Conservation (phyloP, 805 yeast genomes). For the Cyberlindnera sargentensis region DNA sequence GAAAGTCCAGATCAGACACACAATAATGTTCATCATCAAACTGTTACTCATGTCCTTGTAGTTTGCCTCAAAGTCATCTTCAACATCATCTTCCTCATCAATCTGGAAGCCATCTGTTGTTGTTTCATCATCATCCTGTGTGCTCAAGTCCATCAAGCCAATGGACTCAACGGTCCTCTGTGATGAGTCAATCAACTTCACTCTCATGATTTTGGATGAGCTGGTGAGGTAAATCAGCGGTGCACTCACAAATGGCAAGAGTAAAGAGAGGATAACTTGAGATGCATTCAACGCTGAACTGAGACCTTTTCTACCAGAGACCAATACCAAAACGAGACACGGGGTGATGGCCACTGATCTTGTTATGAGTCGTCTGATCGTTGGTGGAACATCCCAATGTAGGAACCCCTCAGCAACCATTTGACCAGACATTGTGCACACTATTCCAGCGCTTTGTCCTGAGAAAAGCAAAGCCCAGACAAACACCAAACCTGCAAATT, state of each 20-base stretch:
- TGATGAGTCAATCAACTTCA: constrained; percentile 25
- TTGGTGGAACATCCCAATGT: constrained; percentile 75
- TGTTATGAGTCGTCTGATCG: constrained; percentile 71
- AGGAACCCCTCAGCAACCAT: constrained; percentile 91
- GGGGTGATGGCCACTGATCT: constrained; percentile 83
- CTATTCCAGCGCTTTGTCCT: constrained; percentile 92
- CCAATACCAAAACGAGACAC: constrained; percentile 65
- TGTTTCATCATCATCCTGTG: constrained; percentile 7
- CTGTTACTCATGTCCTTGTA: constrained; percentile 37
- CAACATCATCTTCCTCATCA: constrained; percentile 6
- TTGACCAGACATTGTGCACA: constrained; percentile 91
- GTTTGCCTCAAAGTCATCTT: constrained; percentile 8
- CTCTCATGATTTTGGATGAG: constrained; percentile 60
- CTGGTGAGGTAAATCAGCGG: constrained; percentile 81
- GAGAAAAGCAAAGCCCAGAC: constrained; percentile 78
- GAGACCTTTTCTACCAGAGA: constrained; percentile 78
- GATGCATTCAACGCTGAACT: constrained; percentile 72
- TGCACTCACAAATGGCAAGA: constrained; percentile 82
- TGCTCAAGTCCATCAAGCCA: constrained; percentile 11
- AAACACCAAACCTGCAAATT: constrained; percentile 76
- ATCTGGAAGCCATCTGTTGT: constrained; percentile 1
- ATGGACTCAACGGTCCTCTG: constrained; percentile 7
- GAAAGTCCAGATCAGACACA: constrained; percentile 59
- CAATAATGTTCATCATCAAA: constrained; percentile 41
- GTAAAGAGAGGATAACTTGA: constrained; percentile 74